Percentiles rank a stretch among this genome's conserved stretches.
These are phyloP conservation scores for Gypsophila paniculata DNA, from an alignment of 179 eudicot genomes.

Conservation along the genomic window DNA sequence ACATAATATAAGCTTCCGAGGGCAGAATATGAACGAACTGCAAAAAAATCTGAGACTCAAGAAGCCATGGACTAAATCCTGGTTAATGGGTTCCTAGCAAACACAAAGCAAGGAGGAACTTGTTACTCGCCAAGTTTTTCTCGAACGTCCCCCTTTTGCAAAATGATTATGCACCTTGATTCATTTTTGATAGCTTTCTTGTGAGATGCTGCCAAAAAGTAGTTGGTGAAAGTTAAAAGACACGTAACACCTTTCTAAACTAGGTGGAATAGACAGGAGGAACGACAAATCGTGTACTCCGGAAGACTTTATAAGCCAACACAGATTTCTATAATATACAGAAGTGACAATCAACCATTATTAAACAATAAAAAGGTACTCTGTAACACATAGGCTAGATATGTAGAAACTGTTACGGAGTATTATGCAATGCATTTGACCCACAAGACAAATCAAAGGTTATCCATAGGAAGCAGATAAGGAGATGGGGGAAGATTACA, in stretches of 20 bases:
- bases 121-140: background rate
- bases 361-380: no score
- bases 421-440: no score
- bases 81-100: background rate
- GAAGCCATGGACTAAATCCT: background rate
- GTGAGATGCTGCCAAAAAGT: background rate
- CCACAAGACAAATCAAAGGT: no score
- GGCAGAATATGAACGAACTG: background rate
- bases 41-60: background rate
- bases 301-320: no score
- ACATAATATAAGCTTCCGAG: background rate
- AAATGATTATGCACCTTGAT: constrained; percentile 1
- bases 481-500: no score
- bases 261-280: no score
- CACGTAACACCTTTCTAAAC: background rate
- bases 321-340: no score
- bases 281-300: no score
- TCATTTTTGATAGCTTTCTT: background rate
- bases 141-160: background rate
- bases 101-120: background rate
- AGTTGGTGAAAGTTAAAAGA: background rate
- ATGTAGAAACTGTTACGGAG: no score
- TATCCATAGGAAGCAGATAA: no score
- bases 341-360: no score
- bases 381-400: no score